Base-by-base conservation (phyloP, 2,329 filamentous ascomycete species). In the Fusarium chuoi region DNA sequence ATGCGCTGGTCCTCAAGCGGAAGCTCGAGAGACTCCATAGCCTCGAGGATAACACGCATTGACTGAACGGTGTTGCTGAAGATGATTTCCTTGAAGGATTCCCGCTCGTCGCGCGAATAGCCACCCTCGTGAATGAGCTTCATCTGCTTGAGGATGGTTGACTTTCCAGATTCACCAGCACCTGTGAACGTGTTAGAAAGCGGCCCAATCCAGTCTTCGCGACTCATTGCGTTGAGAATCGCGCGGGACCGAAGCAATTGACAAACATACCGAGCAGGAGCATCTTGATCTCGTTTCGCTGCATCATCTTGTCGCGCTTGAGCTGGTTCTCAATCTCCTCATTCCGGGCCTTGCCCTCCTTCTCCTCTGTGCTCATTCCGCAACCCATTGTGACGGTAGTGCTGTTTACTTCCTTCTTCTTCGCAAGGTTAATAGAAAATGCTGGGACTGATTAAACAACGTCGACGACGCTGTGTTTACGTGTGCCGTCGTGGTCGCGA, bases 241-340 rank as follows among this genome's bases (percentile, higher is more conserved):
- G 66, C 49, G 38, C 36, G 28, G 24, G 39, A 18, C 44, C 24
- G 35, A 33, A 10, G 36, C 42, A 52, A 26, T 33, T 48, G 35
- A 52, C 33, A 45, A 55, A 81, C 76, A 69, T 90, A 98, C 96
- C 96, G 81, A 99, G 92, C 81, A 99, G 90, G 80, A 99, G 89
- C 96, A 99, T 98, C 91, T 99, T 99, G 88, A 99, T 99, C 87
- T 99, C 96, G 80, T 99, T 99, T 81, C 96, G 93, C 88, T 98
- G 95, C 89, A 97, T 93, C 94, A 98, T 94, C 87, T 97, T 97
- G 83, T 99, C 96, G 84, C 94, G 91, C 91, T 98, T 98, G 83
- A 98, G 89, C 89, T 98, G 96, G 85, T 98, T 98, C 87, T 99
- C 96, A 82, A 99, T 99, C 91, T 98, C 96, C 90, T 99, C 96